These are phyloP conservation scores for Volutella citrinella DNA, from an alignment of 2,329 filamentous ascomycete species.

Conservation along the genomic window DNA sequence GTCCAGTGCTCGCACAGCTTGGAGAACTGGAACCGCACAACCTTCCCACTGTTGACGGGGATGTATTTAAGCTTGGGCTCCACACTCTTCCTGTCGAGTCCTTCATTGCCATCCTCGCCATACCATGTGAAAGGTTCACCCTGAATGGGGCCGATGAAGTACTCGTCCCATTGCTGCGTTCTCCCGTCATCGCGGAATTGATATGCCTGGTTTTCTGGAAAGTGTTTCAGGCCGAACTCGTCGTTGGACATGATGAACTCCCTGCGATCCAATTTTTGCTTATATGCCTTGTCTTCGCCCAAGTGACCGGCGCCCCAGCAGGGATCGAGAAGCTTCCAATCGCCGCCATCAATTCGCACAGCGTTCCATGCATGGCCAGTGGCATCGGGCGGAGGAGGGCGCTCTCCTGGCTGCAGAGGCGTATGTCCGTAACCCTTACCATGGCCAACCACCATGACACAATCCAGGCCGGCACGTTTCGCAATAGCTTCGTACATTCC, in stretches of 20 bases:
- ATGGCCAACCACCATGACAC: slow-evolving; percentile 70
- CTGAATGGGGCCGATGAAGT: slow-evolving; percentile 60
- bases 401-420: slow-evolving; percentile 59
- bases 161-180: slow-evolving; percentile 74
- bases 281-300: slow-evolving; percentile 54
- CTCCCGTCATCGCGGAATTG: slow-evolving; percentile 76
- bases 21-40: slow-evolving; percentile 76
- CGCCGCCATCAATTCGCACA: slow-evolving; percentile 78
- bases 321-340: slow-evolving; percentile 87
- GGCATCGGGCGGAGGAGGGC: slow-evolving; percentile 60
- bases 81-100: slow-evolving; percentile 57
- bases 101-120: slow-evolving; percentile 44
- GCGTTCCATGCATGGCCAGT: slow-evolving; percentile 89
- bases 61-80: slow-evolving; percentile 53
- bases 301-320: slow-evolving; percentile 90
- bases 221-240: slow-evolving; percentile 78
- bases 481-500: slow-evolving; percentile 78
- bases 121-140: slow-evolving; percentile 48
- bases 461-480: slow-evolving; percentile 74
- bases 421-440: slow-evolving; percentile 82
- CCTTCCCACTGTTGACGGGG: slow-evolving; percentile 51
- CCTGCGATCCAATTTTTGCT: slow-evolving; percentile 63
- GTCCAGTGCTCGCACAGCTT: slow-evolving; percentile 83
- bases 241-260: slow-evolving; percentile 66
- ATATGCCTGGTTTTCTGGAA: slow-evolving; percentile 62